Evolutionary conservation across 23 red algal species (phyloP).

Genomic region (Pyropia haitanensis): DNA sequence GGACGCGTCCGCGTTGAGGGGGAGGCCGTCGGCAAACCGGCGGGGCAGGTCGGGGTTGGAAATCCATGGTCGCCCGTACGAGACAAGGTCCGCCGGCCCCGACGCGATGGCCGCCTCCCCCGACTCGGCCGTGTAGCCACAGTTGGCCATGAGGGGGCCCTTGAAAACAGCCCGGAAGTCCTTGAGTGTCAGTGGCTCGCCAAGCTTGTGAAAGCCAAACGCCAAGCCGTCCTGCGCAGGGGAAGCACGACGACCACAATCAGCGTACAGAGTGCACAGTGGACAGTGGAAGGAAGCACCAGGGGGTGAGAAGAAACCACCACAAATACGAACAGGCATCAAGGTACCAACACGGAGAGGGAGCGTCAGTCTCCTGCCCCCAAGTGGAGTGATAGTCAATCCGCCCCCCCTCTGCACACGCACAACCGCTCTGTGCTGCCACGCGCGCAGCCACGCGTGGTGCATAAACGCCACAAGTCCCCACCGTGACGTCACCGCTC

Average conservation of each 20-base stretch:
- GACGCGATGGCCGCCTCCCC: constrained; percentile 39
- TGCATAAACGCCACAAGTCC: not conserved
- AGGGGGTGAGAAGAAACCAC: no score
- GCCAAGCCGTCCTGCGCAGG: constrained; percentile 13
- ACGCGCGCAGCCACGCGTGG: no score
- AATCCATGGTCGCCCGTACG: constrained; percentile 54
- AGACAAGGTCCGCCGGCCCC: constrained; percentile 40
- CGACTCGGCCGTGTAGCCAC: constrained; percentile 42
- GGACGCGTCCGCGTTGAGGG: constrained; percentile 15
- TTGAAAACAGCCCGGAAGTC: constrained; percentile 45
- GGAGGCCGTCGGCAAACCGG: constrained; percentile 13
- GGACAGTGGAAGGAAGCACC: no score
- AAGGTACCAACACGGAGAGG: no score
- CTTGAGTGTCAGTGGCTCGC: constrained; percentile 25
- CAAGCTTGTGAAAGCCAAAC: constrained; percentile 44
- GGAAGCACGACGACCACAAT: no score
- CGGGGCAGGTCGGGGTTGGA: constrained; percentile 60
- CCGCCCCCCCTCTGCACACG: no score
- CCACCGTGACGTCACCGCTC: not conserved
- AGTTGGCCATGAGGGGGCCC: constrained; percentile 52
- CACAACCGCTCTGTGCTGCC: no score
- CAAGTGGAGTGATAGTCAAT: no score
- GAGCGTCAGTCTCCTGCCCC: no score
- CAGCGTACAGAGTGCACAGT: no score
- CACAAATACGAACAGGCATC: no score